Percentiles rank a stretch among this genome's conserved stretches.
phyloP scores from a whole-genome alignment of 1,284 basidiomycete species.

The Kwoniella shivajii region DNA sequence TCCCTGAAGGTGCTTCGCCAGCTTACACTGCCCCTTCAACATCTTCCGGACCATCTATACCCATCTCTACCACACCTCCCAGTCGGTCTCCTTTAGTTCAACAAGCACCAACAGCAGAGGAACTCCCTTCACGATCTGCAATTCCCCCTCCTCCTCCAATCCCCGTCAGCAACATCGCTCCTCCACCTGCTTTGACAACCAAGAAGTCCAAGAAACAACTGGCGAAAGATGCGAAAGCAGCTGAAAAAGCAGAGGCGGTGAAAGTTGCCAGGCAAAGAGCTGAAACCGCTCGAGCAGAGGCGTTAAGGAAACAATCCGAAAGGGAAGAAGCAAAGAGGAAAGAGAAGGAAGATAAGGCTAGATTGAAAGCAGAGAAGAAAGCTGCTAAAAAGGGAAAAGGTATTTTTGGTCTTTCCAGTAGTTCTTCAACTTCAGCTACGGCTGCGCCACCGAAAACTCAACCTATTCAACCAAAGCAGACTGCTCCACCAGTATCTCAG shows the following conservation, averaged over 20 bases:
- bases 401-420: slow-evolving; percentile 1
- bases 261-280: slow-evolving; percentile 27
- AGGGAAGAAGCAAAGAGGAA: slow-evolving; percentile 31
- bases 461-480: not conserved
- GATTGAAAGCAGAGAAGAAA: slow-evolving; percentile 29
- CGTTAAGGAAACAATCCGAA: slow-evolving; percentile 27
- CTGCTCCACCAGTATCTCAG: slow-evolving; percentile 5
- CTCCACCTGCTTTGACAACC: slow-evolving; percentile 14
- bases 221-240: slow-evolving; percentile 62
- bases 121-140: not conserved
- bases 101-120: slow-evolving; percentile 27
- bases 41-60: not conserved
- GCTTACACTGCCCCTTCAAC: not conserved
- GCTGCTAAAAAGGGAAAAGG: slow-evolving; percentile 17
- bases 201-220: slow-evolving; percentile 73
- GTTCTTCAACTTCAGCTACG: slow-evolving; percentile 5
- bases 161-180: slow-evolving; percentile 7
- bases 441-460: not conserved
- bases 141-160: slow-evolving; percentile 11
- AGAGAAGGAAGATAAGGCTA: slow-evolving; percentile 29
- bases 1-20: slow-evolving; percentile 37
- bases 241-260: slow-evolving; percentile 31
- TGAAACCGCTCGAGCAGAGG: slow-evolving; percentile 24
- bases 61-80: slow-evolving; percentile 9
- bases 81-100: slow-evolving; percentile 38